Conservation (phyloP, 495 filamentous ascomycete genomes). For the Penicillium tannophilum region DNA sequence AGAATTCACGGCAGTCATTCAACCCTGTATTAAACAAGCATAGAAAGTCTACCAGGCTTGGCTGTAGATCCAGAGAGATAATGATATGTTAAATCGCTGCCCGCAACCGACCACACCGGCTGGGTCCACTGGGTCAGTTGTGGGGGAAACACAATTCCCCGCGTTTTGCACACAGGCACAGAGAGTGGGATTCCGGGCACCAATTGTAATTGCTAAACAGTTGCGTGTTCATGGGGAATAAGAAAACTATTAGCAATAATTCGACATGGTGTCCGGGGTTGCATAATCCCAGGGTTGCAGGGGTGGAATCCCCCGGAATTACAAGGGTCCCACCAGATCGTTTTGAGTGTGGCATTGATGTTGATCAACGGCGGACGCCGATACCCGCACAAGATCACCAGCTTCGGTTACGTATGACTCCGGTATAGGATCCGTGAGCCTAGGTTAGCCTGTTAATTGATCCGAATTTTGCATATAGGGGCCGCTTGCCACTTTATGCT, state of each 20-base stretch:
- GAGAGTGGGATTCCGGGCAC: constrained; percentile 5
- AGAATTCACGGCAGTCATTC: not conserved
- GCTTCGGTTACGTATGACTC: constrained; percentile 7
- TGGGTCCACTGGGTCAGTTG: constrained; percentile 5
- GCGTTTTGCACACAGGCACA: not conserved
- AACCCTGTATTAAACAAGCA: not conserved
- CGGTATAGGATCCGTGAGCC: not conserved
- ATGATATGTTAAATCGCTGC: not conserved
- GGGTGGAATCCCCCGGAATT: constrained; percentile 7
- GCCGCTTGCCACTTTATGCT: constrained; percentile 3
- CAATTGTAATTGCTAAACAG: not conserved
- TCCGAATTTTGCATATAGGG: constrained; percentile 8
- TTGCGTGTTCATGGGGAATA: not conserved
- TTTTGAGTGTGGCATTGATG: not conserved
- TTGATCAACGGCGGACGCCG: constrained; percentile 15
- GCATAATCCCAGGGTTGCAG: not conserved
- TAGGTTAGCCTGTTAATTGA: constrained; percentile 2
- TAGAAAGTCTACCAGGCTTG: not conserved
- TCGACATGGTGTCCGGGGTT: constrained; percentile 2
- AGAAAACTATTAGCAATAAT: not conserved
- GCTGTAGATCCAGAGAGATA: not conserved
- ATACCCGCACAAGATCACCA: constrained; percentile 9
- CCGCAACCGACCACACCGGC: constrained; percentile 3
- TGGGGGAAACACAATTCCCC: constrained; percentile 8
- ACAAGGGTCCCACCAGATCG: not conserved